These are phyloP conservation scores for Backusella macrospora DNA, from an alignment of 192 early-diverging fungal genomes.

Conservation along the genomic window DNA sequence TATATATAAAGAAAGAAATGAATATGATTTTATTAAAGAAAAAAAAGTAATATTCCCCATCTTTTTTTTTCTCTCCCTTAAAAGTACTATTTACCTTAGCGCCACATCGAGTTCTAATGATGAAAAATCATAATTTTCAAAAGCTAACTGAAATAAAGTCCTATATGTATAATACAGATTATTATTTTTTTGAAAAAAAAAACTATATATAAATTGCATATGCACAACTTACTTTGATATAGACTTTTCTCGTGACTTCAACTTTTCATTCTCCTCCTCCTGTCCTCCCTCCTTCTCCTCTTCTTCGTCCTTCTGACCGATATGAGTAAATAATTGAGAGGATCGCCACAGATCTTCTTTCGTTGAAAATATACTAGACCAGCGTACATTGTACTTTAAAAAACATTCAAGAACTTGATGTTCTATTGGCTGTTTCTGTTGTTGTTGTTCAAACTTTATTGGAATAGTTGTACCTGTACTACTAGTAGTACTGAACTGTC, in stretches of 20 bases:
- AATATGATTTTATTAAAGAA: too few species aligned
- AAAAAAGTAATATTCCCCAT: neutral
- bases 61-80: neutral
- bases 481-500: neutral
- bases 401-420: neutral
- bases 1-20: too few species aligned
- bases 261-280: conserved; percentile 1
- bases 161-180: neutral
- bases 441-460: neutral
- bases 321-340: conserved; percentile 16
- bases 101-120: neutral
- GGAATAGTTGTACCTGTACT: neutral
- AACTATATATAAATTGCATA: neutral
- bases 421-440: neutral
- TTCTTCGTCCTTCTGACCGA: neutral
- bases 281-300: neutral
- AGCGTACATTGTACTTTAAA: conserved; percentile 20
- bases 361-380: conserved; percentile 19
- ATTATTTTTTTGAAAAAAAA: neutral
- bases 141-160: conserved; percentile 6
- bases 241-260: neutral
- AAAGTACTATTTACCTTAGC: neutral
- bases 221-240: neutral
- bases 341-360: conserved; percentile 25
- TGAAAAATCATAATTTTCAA: conserved; percentile 6